Evolutionary conservation across 352 stramenopile species (phyloP).

Genomic region (Plasmopara muralis): DNA sequence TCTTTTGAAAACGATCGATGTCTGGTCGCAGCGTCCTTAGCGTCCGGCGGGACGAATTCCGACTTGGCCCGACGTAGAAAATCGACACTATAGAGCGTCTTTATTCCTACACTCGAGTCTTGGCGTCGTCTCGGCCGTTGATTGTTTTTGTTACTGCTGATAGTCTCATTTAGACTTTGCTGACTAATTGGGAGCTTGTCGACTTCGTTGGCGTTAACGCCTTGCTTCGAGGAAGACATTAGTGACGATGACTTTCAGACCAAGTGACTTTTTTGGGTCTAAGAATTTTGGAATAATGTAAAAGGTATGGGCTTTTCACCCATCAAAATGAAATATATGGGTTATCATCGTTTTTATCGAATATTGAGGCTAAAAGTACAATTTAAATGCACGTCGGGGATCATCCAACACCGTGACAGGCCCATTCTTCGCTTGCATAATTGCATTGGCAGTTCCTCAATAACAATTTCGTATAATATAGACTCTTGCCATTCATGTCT

Average conservation of each 20-base stretch:
- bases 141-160: conserved; percentile 12
- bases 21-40: background rate
- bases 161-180: conserved; percentile 5
- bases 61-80: conserved; percentile 16
- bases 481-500: too few species aligned
- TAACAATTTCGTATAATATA: too few species aligned
- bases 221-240: conserved; percentile 1
- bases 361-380: too few species aligned
- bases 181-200: conserved; percentile 14
- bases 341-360: too few species aligned
- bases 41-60: conserved; percentile 6
- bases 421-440: too few species aligned
- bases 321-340: too few species aligned
- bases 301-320: background rate
- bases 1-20: conserved; percentile 21
- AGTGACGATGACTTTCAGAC: conserved; percentile 6
- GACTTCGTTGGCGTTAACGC: conserved; percentile 8
- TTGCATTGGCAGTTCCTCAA: too few species aligned
- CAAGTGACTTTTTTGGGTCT: background rate
- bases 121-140: conserved; percentile 7
- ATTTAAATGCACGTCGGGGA: too few species aligned
- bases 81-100: conserved; percentile 15
- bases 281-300: background rate
- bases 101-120: conserved; percentile 12
- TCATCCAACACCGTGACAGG: too few species aligned